Base-by-base conservation (phyloP, 2,329 filamentous ascomycete species). In the Alternaria angustiovoidea region DNA sequence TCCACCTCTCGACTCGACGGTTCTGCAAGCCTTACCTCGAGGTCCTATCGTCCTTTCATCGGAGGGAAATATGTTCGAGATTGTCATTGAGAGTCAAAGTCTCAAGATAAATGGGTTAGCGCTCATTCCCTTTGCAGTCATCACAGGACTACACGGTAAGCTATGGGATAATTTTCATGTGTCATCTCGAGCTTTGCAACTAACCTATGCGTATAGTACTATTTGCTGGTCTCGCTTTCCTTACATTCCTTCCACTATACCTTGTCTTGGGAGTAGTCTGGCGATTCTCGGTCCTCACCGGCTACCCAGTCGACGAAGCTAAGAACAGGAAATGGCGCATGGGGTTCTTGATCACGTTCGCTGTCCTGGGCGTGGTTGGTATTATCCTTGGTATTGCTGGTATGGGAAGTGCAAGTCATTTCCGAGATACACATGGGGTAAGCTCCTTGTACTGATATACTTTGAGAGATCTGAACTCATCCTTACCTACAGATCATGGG, bases 301-400 rank as follows among this genome's bases (percentile, higher is more conserved):
- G 67, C 8, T 63, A 70, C 14, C 72, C 73, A 4, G 47, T 75
- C 9, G 57, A 71, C 26, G 67, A 71, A 46, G 32, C 41, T 2
- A 70, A 69, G 51, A 72, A 70, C 59, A 68, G 59, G 28, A 73
- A 69, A 51, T 74, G 71, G 71, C 62, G 72, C 0, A 42, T 69
- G 9, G 65, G 68, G 3, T 55, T 74, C 3, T 34, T 75, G 3
- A 49, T 64, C 9, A 36, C 62, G 0, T 73, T 75, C 42, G 54
- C 57, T 7, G 56, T 70, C 1, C 53, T 65, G 2, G 58, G 62
- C n/a, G 11, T 72, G 1, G 11, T 54, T 18, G 72, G 71, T 1
- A 66, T 72, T 22, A 39, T 67, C 7, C 49, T 73, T 6, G 72
- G 72, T 4, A 68, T 75, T 7, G 63, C 66, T 5, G 72, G 69